Base-by-base conservation (phyloP, 2,329 filamentous ascomycete species). In the Trichoderma sp. region DNA sequence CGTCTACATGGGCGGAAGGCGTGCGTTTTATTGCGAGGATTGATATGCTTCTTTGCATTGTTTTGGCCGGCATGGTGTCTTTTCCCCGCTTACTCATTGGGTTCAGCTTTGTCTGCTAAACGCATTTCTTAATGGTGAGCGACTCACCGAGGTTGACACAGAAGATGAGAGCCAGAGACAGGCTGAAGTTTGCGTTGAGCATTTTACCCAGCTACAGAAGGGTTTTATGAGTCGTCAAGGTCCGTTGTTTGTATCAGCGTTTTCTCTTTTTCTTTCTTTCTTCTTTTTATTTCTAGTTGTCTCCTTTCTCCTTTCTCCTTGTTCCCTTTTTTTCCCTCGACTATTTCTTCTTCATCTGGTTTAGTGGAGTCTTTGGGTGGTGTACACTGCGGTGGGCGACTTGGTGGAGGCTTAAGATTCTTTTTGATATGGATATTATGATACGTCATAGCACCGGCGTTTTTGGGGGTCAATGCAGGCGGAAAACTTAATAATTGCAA, bases 401-500 rank as follows among this genome's bases (percentile, higher is more conserved):
- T 41, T 50, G 68, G 59, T 12, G 64, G 41, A 77, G 77, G 76
- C 76, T 79, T 53, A 24, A 64, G 59, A 59, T 31, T 71, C 21
- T 60, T 71, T 60, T 60, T 21, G 38, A 41, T 63, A 33, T 38
- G 35, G 35, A 38, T 72, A 73, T 56, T 63, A 63, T 72, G 67
- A 73, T 59, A 75, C 74, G 74, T 75, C 80, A 81, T 81, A 80
- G 80, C 77, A 80, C 78, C 76, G 80, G 79, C 78, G 79, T 79
- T 79, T 38, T 75, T 21, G 41, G 69, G 60, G 59, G 35, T 41
- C n/a, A 21, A n/a, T 35, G 45, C 38, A 29, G 67, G 67, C 8
- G 62, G 50, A 45, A 71, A 71, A 56, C 45, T 64, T 41, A 75
- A 59, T 71, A 38, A 68, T 21, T 75, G n/a, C 35, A 41, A 64